Evolutionary conservation across 129 eudicot genomes (phyloP).

Genomic region (Scalesia atractyloides): DNA sequence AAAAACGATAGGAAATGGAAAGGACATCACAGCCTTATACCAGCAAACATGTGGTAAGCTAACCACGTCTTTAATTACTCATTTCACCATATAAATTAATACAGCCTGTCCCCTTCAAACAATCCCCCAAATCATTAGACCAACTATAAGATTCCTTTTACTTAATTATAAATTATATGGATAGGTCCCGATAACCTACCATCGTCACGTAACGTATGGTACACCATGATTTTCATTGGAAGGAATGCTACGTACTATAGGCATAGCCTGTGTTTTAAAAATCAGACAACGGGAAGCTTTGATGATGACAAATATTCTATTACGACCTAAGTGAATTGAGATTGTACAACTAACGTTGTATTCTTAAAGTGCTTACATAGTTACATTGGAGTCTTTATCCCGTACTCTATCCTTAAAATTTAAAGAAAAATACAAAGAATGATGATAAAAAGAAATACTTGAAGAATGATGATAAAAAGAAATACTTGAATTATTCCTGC

Average conservation of each 20-base stretch:
- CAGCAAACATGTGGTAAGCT: constrained; percentile 75
- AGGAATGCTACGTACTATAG: not conserved
- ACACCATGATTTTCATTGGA: not conserved
- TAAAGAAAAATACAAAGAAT: too few relatives aligned
- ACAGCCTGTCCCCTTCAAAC: constrained; percentile 39
- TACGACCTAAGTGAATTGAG: not conserved
- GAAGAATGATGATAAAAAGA: too few relatives aligned
- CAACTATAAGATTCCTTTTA: constrained; percentile 33
- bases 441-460: too few relatives aligned
- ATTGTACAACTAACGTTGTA: not conserved
- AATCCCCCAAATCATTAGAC: constrained; percentile 28
- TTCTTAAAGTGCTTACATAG: not conserved
- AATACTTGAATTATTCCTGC: too few relatives aligned
- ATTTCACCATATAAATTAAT: constrained; percentile 10
- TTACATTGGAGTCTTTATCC: too few relatives aligned
- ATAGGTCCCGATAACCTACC: constrained; percentile 16
- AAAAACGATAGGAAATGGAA: constrained; percentile 57
- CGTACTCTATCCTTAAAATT: too few relatives aligned
- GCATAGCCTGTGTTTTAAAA: not conserved
- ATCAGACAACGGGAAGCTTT: not conserved
- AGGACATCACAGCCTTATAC: constrained; percentile 75
- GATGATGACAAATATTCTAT: not conserved
- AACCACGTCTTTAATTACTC: constrained; percentile 48
- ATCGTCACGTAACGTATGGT: constrained; percentile 4
- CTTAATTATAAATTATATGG: not conserved